Evolutionary conservation across 2,329 filamentous ascomycete genomes (phyloP).

Genomic region (Dothistroma pini): DNA sequence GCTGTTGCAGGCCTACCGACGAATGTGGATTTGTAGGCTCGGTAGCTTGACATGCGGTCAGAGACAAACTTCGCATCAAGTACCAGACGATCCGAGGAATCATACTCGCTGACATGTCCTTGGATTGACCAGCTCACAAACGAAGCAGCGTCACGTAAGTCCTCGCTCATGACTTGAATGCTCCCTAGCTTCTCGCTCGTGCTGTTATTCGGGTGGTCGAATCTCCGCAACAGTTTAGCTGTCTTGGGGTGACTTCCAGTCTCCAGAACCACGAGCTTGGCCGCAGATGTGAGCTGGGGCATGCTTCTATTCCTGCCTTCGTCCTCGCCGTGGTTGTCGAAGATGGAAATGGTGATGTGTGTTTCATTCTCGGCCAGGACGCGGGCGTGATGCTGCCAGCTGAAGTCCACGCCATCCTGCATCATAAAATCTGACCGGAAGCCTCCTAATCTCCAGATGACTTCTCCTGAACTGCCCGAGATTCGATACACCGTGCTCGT

Average conservation of each 20-base stretch:
- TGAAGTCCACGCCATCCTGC: conserved; percentile 33
- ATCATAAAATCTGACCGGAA: conserved; percentile 40
- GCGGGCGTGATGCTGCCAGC: conserved; percentile 11
- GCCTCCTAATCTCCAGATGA: conserved; percentile 52
- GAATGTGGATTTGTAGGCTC: conserved; percentile 48
- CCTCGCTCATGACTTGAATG: conserved; percentile 7
- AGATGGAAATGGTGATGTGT: conserved; percentile 26
- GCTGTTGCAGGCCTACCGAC: conserved; percentile 13
- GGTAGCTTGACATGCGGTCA: conserved; percentile 43
- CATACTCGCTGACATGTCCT: conserved; percentile 9
- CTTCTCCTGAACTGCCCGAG: conserved; percentile 39
- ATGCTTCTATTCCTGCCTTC: conserved; percentile 3
- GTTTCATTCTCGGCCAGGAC: conserved; percentile 5
- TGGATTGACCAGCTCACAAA: conserved; percentile 51
- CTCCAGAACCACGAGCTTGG: conserved; percentile 13
- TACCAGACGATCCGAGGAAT: neutral
- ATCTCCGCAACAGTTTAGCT: conserved; percentile 12
- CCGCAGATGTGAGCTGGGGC: neutral
- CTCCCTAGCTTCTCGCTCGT: conserved; percentile 8
- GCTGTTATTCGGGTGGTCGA: conserved; percentile 11
- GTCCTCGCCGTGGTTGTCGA: conserved; percentile 41
- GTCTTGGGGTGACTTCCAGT: conserved; percentile 1
- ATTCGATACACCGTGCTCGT: conserved; percentile 42
- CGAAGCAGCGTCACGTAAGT: conserved; percentile 26
- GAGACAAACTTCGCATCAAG: conserved; percentile 28